Base-by-base conservation (phyloP, 805 yeast genomes). In the Ogataea corticis region DNA sequence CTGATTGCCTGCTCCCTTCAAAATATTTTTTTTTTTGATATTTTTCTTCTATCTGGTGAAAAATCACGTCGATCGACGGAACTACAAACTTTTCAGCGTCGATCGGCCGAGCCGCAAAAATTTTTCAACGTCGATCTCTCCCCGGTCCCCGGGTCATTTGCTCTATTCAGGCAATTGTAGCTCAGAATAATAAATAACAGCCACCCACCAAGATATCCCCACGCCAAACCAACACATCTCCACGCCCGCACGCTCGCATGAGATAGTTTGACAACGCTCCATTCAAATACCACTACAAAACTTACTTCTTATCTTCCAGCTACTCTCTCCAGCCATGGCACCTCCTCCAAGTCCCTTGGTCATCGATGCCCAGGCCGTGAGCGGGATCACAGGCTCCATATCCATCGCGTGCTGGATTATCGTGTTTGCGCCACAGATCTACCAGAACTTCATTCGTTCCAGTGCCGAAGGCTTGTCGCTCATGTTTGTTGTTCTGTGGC, bases 361-460 rank as follows among this genome's bases (percentile, higher is more conserved):
- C 23, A 70, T 83, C 44, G 84, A 80, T 52, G 82, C 87, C 14
- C 79, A 80, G 52, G 87, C 87, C 14, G 80, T 86, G 15, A 81
- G 89, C 58, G 94, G 92, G 6, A 84, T 87, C 45, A 81, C 86
- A 15, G 87, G 87, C 21, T 88, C 96, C 11, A 89, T 94, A 29
- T 92, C 98, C 15, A 79, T 92, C 38, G 96, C 97, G 13, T 94
- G 97, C 65, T 92, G 99, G 99, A 85, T 94, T 48, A 91, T 94
- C 39, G 99, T 92, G 14, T 92, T 94, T 72, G 95, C 96, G 31
- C 98, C 98, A 10, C 98, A 92, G 63, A 85, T 94, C 36, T 91
- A 89, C 65, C 97, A 94, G 62, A 92, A 91, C 63, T 90, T 87
- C 60, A 75, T 76, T 49, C 72, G 98, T 59, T 83, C 87, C 64